Evolutionary conservation across 2,329 filamentous ascomycete species (phyloP).

Genomic region (Fusarium circinatum): DNA sequence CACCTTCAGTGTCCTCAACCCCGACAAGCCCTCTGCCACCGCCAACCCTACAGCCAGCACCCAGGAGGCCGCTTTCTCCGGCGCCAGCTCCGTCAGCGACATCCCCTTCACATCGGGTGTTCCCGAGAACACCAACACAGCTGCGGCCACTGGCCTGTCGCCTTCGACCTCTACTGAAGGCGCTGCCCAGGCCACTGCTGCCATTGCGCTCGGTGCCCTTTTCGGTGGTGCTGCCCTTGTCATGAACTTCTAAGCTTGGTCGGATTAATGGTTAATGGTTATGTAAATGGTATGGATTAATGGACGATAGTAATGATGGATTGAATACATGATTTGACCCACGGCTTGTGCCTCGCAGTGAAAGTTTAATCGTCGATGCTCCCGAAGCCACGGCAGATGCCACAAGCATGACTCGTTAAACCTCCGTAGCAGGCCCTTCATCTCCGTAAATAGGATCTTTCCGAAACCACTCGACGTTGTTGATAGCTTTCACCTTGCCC

Average conservation of each 20-base stretch:
- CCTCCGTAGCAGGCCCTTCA: constrained; percentile 9
- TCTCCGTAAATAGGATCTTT: constrained; percentile 34
- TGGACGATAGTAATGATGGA: constrained; percentile 4
- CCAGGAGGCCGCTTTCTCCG: constrained; percentile 61
- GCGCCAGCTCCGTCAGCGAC: constrained; percentile 58
- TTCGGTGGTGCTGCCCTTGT: constrained; percentile 39
- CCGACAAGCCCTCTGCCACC: constrained; percentile 48
- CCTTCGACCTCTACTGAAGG: constrained; percentile 31
- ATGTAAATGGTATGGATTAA: not conserved
- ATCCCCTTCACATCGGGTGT: constrained; percentile 67
- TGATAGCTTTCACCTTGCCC: constrained; percentile 18
- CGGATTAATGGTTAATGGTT: not conserved
- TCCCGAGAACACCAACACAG: constrained; percentile 15
- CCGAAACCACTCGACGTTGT: constrained; percentile 21
- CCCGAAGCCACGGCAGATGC: not conserved
- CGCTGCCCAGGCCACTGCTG: constrained; percentile 38
- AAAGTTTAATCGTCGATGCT: not conserved
- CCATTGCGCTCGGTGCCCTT: constrained; percentile 39
- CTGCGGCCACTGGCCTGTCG: constrained; percentile 26
- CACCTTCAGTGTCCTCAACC: constrained; percentile 60
- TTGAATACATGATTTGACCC: not conserved
- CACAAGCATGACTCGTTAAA: not conserved
- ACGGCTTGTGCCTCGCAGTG: not conserved
- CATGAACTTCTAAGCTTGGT: constrained; percentile 25
- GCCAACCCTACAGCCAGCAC: constrained; percentile 50